phyloP scores from a whole-genome alignment of 441 rosid species.

The Viola pubescens region DNA sequence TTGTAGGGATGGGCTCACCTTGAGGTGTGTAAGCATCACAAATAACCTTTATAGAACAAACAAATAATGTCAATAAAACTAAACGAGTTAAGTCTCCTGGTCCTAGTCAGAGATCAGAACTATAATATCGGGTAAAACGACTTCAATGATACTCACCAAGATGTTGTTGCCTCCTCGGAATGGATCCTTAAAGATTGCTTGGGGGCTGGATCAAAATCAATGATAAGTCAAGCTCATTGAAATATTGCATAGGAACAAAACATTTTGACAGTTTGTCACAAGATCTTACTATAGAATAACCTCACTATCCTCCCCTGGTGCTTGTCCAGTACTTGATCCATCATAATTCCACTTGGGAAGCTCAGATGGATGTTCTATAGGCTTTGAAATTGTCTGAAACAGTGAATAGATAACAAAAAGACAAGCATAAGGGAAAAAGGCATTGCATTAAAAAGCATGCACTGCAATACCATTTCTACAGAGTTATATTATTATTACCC shows the following conservation, averaged over 20 bases:
- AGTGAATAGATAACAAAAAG: constrained; percentile 12
- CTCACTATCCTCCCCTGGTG: constrained; percentile 98
- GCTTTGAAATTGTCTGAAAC: constrained; percentile 66
- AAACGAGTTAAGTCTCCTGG: too few relatives aligned
- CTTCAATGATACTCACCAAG: constrained; percentile 48
- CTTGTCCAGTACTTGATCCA: constrained; percentile 98
- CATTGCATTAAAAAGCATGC: constrained; percentile 2
- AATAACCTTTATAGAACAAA: constrained; percentile 46
- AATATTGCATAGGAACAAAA: constrained; percentile 1
- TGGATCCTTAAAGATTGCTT: constrained; percentile 91
- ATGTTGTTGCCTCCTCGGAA: constrained; percentile 96
- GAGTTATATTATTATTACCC: constrained; percentile 38
- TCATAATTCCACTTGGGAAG: constrained; percentile 98
- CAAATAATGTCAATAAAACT: constrained; percentile 11
- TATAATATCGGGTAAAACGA: background rate
- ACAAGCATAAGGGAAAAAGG: constrained; percentile 4
- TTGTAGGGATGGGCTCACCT: constrained; percentile 96
- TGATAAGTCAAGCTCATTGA: constrained; percentile 16
- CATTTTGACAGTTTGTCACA: constrained; percentile 3
- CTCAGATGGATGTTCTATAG: constrained; percentile 85
- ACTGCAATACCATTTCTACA: background rate
- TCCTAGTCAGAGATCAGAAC: background rate
- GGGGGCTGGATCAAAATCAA: constrained; percentile 57
- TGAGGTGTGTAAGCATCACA: constrained; percentile 87
- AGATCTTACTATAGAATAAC: constrained; percentile 86